These are phyloP conservation scores for Plasmodium gaboni DNA, from an alignment of 169 alveolate genomes.

Conservation along the genomic window DNA sequence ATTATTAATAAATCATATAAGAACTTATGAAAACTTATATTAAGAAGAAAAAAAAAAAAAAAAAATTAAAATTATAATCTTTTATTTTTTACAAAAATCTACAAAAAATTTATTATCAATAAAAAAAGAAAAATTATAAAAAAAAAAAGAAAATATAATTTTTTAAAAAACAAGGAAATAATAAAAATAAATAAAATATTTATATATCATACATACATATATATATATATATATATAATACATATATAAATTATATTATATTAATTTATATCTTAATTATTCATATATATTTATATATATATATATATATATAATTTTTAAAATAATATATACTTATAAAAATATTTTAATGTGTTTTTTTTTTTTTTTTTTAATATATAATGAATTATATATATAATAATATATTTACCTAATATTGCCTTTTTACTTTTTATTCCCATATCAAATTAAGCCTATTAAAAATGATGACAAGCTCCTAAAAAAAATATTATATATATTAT, in stretches of 20 bases:
- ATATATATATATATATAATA: neutral
- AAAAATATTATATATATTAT: no score
- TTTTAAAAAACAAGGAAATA: neutral
- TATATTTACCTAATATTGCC: no score
- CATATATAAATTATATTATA: neutral
- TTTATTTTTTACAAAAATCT: neutral
- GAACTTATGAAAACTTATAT: no score
- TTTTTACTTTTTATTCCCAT: no score
- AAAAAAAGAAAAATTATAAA: slow-evolving; percentile 11
- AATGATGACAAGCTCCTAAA: no score
- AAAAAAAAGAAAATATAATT: neutral
- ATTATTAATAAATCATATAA: no score
- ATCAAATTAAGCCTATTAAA: no score
- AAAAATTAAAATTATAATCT: neutral
- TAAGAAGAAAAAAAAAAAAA: neutral
- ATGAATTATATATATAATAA: no score
- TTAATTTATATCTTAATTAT: neutral
- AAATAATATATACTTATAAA: neutral
- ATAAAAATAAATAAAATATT: neutral
- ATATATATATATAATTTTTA: neutral
- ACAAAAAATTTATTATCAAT: slow-evolving; percentile 9
- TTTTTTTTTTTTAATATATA: neutral
- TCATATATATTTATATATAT: neutral
- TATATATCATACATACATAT: neutral
- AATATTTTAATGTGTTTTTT: neutral